Evolutionary conservation across 129 eudicot species (phyloP).

Genomic region (Lactuca sativa): DNA sequence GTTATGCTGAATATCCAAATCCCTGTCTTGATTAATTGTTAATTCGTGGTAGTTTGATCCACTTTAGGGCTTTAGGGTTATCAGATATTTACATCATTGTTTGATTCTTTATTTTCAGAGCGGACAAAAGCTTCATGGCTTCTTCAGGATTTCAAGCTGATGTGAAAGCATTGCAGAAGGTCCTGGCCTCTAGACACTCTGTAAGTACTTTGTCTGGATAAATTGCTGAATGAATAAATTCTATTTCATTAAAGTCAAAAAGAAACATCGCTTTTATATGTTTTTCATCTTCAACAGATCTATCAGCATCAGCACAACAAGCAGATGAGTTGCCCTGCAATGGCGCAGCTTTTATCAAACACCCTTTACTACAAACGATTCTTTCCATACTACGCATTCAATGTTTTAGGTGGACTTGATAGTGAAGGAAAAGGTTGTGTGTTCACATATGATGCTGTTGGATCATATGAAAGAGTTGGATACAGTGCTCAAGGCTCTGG

Average conservation of each 20-base stretch:
- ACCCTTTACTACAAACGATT: conserved; percentile 97
- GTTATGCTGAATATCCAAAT: background rate
- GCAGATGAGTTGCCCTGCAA: conserved; percentile 99
- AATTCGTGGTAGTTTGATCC: conserved; percentile 2
- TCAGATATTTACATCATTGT: background rate
- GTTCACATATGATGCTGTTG: conserved; percentile 97
- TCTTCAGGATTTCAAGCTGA: conserved; percentile 99
- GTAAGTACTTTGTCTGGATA: conserved; percentile 38
- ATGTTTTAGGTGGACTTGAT: conserved; percentile 97
- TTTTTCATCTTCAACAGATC: conserved; percentile 34
- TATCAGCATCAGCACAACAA: conserved; percentile 99
- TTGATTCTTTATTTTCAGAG: conserved; percentile 43
- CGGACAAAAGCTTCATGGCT: conserved; percentile 89
- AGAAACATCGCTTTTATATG: background rate
- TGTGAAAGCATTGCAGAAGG: conserved; percentile 92
- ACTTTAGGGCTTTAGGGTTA: conserved; percentile 22
- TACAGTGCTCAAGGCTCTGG: conserved; percentile 99
- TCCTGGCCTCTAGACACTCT: conserved; percentile 83
- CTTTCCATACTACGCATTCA: conserved; percentile 95
- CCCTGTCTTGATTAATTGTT: background rate
- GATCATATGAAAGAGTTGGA: conserved; percentile 94
- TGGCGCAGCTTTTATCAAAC: conserved; percentile 97
- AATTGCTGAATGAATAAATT: background rate
- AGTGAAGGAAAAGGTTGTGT: conserved; percentile 96
- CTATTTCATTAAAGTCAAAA: too few relatives aligned